Evolutionary conservation across 2,329 filamentous ascomycete genomes (phyloP), one percentile per base, ranked within the genome.

Genomic region (Bipolaris oryzae): DNA sequence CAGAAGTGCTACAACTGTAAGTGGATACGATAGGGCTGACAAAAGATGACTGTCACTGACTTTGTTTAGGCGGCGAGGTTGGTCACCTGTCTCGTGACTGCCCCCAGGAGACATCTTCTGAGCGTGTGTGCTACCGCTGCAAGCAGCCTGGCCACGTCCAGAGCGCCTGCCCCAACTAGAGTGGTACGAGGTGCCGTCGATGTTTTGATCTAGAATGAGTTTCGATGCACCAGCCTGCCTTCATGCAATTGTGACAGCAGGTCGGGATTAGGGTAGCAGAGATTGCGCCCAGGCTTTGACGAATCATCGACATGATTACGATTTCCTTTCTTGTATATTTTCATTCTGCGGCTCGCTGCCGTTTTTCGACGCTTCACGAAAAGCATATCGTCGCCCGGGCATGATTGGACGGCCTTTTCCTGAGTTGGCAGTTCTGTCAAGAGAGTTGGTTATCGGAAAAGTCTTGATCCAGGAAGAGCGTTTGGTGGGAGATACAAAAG

Each of bases 1-100:
- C 94, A 96, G 85, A 98, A 98, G 85, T 99, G 95, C 89, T 99
- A 98, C 88, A 97, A 97, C 87, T 98, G 95, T 87, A 76, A 75
- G 84, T 75, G 16, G 35, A 37, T 5, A 35, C 25, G 9, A 3
- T n/a, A n/a, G n/a, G n/a, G n/a, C 13, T 13, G 39, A 7, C 58
- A 38, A 35, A 25, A 7, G 18, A n/a, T 52, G 48, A 47, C 61
- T 45, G 23, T 16, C 48, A 43, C 72, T 77, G 64, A 76, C 57
- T 10, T 48, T 51, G 34, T 18, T 39, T 62, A 87, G 85, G 86
- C 71, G 87, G 87, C 70, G 92, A 97, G 83, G 90, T 94, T 70
- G 94, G 95, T 62, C 94, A 98, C 81, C 87, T 97, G 78, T 96
- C 91, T 66, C 90, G 94, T 66, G 95, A 99, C 80, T 99, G 95